Percentiles rank a stretch among this genome's conserved stretches.
phyloP scores from a whole-genome alignment of 495 filamentous ascomycete species.

The Hypomontagnella submonticulosa region DNA sequence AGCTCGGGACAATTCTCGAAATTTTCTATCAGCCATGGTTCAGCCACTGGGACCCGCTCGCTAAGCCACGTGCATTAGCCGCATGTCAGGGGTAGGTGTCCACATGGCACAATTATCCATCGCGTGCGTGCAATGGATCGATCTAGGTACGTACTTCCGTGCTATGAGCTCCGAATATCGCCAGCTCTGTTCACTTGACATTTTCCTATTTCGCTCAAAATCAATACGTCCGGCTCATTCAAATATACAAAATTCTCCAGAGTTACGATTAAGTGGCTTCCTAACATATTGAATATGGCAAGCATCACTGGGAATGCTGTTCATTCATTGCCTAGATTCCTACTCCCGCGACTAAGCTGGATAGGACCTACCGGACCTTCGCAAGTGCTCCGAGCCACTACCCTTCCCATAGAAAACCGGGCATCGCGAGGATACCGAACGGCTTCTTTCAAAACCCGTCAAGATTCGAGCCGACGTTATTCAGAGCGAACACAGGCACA shows the following conservation, averaged over 20 bases:
- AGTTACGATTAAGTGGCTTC: neutral
- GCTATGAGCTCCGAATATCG: conserved; percentile 37
- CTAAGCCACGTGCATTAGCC: conserved; percentile 30
- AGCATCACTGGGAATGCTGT: conserved; percentile 39
- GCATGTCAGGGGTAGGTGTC: neutral
- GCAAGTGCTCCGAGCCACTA: conserved; percentile 38
- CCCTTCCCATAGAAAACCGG: conserved; percentile 37
- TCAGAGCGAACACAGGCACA: conserved; percentile 12
- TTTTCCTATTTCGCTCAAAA: conserved; percentile 10
- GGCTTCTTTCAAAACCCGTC: conserved; percentile 38
- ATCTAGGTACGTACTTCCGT: conserved; percentile 12
- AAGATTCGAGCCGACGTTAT: neutral
- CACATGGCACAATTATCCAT: neutral
- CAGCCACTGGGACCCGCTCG: conserved; percentile 2
- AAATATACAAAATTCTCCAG: conserved; percentile 2
- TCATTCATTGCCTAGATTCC: conserved; percentile 59
- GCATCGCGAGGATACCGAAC: conserved; percentile 24
- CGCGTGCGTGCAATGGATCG: too few species aligned
- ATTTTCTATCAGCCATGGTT: conserved; percentile 26
- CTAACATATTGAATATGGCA: conserved; percentile 43
- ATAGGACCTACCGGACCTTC: conserved; percentile 44
- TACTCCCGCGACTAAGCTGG: conserved; percentile 67
- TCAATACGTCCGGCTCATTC: neutral
- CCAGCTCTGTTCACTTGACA: conserved; percentile 12
- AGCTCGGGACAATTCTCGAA: conserved; percentile 38